These are phyloP conservation scores for Leptographium lundbergii DNA, from an alignment of 2,329 filamentous ascomycete species.

Conservation along the genomic window DNA sequence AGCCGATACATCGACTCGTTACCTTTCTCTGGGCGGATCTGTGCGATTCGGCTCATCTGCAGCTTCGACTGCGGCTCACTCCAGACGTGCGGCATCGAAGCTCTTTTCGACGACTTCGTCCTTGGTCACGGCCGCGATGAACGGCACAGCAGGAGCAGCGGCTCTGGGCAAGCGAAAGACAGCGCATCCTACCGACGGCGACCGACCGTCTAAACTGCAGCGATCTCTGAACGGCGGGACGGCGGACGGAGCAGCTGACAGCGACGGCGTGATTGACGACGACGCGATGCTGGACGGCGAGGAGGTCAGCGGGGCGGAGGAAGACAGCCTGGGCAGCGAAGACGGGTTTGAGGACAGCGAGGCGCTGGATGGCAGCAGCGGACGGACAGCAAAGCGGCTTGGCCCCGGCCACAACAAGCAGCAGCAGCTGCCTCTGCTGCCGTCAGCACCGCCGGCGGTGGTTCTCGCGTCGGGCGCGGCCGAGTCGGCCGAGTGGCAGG, in stretches of 20 bases:
- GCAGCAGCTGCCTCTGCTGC: neutral
- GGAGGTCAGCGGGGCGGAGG: neutral
- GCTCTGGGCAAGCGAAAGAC: constrained; percentile 17
- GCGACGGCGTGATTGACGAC: neutral
- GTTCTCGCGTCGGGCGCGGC: constrained; percentile 15
- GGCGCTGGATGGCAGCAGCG: neutral
- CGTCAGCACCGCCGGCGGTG: constrained; percentile 3
- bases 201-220: constrained; percentile 15
- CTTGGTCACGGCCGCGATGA: constrained; percentile 10
- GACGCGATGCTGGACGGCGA: constrained; percentile 1
- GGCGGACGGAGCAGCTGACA: neutral
- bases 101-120: neutral
- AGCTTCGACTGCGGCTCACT: neutral
- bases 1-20: neutral
- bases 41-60: neutral
- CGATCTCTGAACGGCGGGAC: constrained; percentile 12
- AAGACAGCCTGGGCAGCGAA: neutral
- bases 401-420: constrained; percentile 1
- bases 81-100: neutral
- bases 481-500: constrained; percentile 57
- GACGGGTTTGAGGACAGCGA: neutral
- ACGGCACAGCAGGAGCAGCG: constrained; percentile 7
- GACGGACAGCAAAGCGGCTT: neutral
- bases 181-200: constrained; percentile 9
- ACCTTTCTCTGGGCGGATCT: neutral